phyloP scores from a whole-genome alignment of 805 yeast species.

The Candida khao-thaluensis region DNA sequence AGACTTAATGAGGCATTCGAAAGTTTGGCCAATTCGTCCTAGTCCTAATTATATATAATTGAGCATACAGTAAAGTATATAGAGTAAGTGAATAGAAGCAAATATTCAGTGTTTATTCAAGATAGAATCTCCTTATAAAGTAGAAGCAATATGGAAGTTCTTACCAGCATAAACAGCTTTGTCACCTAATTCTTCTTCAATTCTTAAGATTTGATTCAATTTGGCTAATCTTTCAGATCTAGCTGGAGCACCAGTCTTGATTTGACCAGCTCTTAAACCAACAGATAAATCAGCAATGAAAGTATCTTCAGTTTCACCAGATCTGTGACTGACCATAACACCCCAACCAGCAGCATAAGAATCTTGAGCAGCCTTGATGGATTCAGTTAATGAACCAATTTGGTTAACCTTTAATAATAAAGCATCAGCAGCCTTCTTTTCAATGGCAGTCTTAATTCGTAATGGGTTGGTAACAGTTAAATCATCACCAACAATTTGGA shows the following conservation, averaged over 20 bases:
- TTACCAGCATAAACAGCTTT: conserved; percentile 95
- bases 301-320: conserved; percentile 99
- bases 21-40: not conserved
- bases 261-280: conserved; percentile 98
- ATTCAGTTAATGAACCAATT: conserved; percentile 95
- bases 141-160: conserved; percentile 65
- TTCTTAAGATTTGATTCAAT: conserved; percentile 96
- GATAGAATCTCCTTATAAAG: conserved; percentile 31
- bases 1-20: conserved; percentile 43
- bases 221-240: conserved; percentile 99
- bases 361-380: conserved; percentile 94
- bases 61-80: too few species aligned
- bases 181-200: conserved; percentile 98
- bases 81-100: too few species aligned
- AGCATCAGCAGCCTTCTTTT: conserved; percentile 93
- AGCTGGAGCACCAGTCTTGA: conserved; percentile 99
- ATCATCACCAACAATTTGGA: conserved; percentile 97
- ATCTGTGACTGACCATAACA: conserved; percentile 99
- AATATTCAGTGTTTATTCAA: not conserved
- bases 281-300: conserved; percentile 97
- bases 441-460: conserved; percentile 93
- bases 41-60: too few species aligned
- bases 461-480: conserved; percentile 97
- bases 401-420: conserved; percentile 97
- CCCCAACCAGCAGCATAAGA: conserved; percentile 98